Evolutionary conservation across 1,284 basidiomycete species (phyloP).

Genomic region (Tilletia caries): DNA sequence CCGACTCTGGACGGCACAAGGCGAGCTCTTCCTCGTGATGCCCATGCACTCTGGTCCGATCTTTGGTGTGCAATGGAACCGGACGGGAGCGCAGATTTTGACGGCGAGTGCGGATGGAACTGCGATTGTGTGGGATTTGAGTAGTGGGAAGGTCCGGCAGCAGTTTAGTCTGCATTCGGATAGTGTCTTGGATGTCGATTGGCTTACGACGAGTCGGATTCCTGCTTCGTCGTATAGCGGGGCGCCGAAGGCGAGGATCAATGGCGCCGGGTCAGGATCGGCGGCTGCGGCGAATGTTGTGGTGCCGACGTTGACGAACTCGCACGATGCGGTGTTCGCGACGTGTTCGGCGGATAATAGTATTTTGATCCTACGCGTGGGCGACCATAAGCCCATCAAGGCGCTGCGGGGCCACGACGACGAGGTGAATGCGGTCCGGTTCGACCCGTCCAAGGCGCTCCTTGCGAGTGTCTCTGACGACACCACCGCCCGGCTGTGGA

Average conservation of each 20-base stretch:
- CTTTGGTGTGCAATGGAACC: slow-evolving; percentile 52
- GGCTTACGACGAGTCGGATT: slow-evolving; percentile 31
- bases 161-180: slow-evolving; percentile 49
- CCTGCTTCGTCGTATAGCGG: slow-evolving; percentile 7
- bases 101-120: slow-evolving; percentile 50
- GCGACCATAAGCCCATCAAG: slow-evolving; percentile 47
- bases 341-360: slow-evolving; percentile 51
- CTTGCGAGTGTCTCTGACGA: slow-evolving; percentile 51
- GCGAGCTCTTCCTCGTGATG: slow-evolving; percentile 53
- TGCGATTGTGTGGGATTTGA: slow-evolving; percentile 53
- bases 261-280: no score
- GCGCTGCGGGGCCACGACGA: slow-evolving; percentile 48
- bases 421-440: slow-evolving; percentile 52
- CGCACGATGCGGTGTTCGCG: slow-evolving; percentile 45
- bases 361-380: slow-evolving; percentile 47
- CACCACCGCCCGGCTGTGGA: slow-evolving; percentile 46
- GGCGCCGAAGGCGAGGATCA: not conserved
- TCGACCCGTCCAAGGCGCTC: slow-evolving; percentile 50
- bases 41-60: slow-evolving; percentile 54
- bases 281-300: not conserved
- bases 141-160: slow-evolving; percentile 49
- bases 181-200: slow-evolving; percentile 50
- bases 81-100: slow-evolving; percentile 48
- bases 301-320: not conserved
- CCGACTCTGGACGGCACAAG: slow-evolving; percentile 53